Evolutionary conservation across 202 grass and related monocot species (phyloP), one percentile per base, ranked within the genome.

Genomic region (Hordeum pubiflorum): DNA sequence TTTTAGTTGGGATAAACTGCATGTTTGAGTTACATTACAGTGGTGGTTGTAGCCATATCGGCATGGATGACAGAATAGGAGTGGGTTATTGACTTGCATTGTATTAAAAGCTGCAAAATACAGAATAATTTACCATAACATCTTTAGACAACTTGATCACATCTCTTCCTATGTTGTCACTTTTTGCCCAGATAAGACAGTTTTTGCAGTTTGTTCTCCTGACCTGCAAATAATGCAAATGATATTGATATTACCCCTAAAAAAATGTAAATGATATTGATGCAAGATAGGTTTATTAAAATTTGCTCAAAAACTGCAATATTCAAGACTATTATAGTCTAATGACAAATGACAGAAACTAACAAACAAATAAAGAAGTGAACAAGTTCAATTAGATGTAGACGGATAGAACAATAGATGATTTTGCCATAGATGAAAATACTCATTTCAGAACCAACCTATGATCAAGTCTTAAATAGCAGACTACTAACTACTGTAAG

Each of bases 171-270:
- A 93, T 41, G 24, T 55, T 67, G 21, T 99, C 90, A 87, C 78
- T 95, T 91, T 99, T 96, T 34, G 89, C 64, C 92, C 90, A 95
- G 74, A 93, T 54, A 86, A 91, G 58, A 69, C 89, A 91, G 77
- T 87, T 95, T 80, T 62, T 88, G 78, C 88, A 98, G 31, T 82
- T 65, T 76, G 84, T 88, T 81, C 46, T 93, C 24, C 60, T 85
- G 22, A 95, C 86, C 92, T 95, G 85, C 60, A 80, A 75, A 74
- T 6, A 72, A 88, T 6, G 17, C 12, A 72, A 69, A 46, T 29
- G 10, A 44, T 46, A 13, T 54, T 48, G 10, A 86, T 27, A 32
- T 32, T 32, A 32, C 31, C 31, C 31, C 31, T 32, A 32, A 80
- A 75, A 4, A 4, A 72, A 88, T 6, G 20, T 15, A 72, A 69